These are phyloP conservation scores for Coelastrella sp. DNA, from an alignment of 139 green algal species.

Conservation along the genomic window DNA sequence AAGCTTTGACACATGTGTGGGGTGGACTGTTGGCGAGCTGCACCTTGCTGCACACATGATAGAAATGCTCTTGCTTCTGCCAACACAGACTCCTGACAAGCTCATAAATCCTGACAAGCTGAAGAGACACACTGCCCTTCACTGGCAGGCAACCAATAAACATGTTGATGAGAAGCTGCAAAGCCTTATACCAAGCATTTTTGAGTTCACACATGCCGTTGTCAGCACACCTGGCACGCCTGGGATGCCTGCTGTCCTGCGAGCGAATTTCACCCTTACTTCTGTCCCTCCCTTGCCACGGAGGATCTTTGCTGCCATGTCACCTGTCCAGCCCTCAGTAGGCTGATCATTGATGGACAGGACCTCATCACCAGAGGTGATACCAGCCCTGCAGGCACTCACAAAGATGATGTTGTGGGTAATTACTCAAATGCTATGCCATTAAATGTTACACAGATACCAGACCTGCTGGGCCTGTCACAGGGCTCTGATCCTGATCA, in stretches of 20 bases:
- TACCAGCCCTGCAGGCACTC: constrained; percentile 8
- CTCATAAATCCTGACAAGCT: too few species aligned
- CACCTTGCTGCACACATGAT: too few species aligned
- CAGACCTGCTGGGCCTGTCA: neutral
- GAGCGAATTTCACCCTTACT: constrained; percentile 77
- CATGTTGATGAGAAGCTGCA: too few species aligned
- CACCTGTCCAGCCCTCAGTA: constrained; percentile 75
- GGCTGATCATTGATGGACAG: constrained; percentile 67
- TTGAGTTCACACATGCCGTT: too few species aligned
- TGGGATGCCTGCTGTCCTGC: constrained; percentile 72
- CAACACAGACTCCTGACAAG: too few species aligned
- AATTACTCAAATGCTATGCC: neutral
- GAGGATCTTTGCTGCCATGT: constrained; percentile 81
- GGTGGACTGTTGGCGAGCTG: too few species aligned
- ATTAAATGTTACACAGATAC: neutral
- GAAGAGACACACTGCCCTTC: too few species aligned
- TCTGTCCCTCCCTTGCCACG: constrained; percentile 78
- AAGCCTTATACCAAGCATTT: too few species aligned
- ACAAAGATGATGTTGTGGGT: neutral
- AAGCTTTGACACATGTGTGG: too few species aligned
- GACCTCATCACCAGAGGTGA: constrained; percentile 81
- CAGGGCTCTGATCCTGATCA: too few species aligned
- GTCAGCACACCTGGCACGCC: constrained; percentile 65
- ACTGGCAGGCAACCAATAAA: too few species aligned
- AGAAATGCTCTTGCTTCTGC: too few species aligned